phyloP scores from a whole-genome alignment of 2,329 filamentous ascomycete genomes.

The Botrytis tulipae region DNA sequence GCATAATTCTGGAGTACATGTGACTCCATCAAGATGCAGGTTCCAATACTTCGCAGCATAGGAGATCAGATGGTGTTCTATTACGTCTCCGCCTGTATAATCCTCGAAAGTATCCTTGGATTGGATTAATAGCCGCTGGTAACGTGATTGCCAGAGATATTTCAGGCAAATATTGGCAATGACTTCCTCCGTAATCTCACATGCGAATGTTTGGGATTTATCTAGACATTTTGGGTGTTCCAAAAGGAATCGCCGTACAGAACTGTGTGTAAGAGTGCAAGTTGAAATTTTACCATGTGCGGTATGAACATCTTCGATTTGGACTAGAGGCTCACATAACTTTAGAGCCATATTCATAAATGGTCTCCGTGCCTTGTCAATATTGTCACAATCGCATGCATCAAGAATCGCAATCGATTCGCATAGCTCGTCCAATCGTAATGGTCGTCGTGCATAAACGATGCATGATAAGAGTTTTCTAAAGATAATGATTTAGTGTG shows the following conservation, averaged over 20 bases:
- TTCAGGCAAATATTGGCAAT: constrained; percentile 13
- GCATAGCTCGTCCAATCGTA: constrained; percentile 14
- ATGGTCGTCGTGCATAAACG: constrained; percentile 6
- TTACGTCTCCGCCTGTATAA: not conserved
- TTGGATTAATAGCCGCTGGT: not conserved
- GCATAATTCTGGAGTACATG: not conserved
- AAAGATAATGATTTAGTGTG: not conserved
- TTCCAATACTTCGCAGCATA: constrained; percentile 13
- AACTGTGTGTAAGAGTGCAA: constrained; percentile 13
- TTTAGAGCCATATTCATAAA: not conserved
- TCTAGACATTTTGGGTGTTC: constrained; percentile 3
- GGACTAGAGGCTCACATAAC: constrained; percentile 5
- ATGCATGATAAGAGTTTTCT: constrained; percentile 11
- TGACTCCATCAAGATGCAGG: constrained; percentile 9
- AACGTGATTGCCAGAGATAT: constrained; percentile 14
- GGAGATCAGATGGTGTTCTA: constrained; percentile 8
- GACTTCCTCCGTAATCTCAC: constrained; percentile 4
- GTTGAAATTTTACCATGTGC: not conserved
- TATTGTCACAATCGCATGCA: not conserved
- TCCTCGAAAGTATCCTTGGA: constrained; percentile 1
- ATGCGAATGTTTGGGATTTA: not conserved
- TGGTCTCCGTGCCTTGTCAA: not conserved
- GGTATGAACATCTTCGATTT: constrained; percentile 1
- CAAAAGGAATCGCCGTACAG: not conserved
- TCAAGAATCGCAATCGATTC: constrained; percentile 11